Conservation (phyloP, 129 eudicot species). For the Calendula officinalis region DNA sequence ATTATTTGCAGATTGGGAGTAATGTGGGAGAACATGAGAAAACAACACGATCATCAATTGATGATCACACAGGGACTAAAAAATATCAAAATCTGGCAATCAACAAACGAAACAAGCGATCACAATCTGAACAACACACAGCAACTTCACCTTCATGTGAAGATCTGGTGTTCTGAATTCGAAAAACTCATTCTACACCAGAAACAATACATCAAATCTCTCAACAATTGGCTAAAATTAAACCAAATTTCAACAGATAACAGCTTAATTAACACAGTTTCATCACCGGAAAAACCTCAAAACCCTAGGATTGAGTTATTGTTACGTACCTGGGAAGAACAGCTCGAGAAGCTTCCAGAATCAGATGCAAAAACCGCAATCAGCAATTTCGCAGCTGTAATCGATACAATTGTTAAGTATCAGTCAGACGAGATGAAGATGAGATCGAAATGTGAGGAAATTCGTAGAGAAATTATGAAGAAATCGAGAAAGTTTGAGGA, state of each 20-base stretch:
- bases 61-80: constrained; percentile 36
- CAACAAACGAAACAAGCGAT: constrained; percentile 46
- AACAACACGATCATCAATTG: constrained; percentile 51
- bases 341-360: constrained; percentile 68
- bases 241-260: constrained; percentile 54
- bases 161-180: constrained; percentile 57
- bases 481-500: constrained; percentile 47
- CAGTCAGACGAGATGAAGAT: constrained; percentile 51
- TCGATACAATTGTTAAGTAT: constrained; percentile 40
- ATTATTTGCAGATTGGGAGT: constrained; percentile 56
- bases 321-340: constrained; percentile 56
- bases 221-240: constrained; percentile 57
- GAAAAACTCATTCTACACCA: constrained; percentile 52
- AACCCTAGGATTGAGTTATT: constrained; percentile 52
- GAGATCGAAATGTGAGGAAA: constrained; percentile 52
- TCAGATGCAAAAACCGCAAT: constrained; percentile 56
- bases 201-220: constrained; percentile 50
- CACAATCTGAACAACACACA: constrained; percentile 48
- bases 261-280: constrained; percentile 47
- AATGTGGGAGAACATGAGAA: constrained; percentile 73
- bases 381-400: constrained; percentile 39
- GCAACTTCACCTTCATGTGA: constrained; percentile 45
- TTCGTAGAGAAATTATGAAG: constrained; percentile 46
- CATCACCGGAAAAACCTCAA: constrained; percentile 50
- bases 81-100: constrained; percentile 40